These are phyloP conservation scores for Magnolia changhungtana DNA, from an alignment of 164 flowering plant genomes.

Conservation along the genomic window DNA sequence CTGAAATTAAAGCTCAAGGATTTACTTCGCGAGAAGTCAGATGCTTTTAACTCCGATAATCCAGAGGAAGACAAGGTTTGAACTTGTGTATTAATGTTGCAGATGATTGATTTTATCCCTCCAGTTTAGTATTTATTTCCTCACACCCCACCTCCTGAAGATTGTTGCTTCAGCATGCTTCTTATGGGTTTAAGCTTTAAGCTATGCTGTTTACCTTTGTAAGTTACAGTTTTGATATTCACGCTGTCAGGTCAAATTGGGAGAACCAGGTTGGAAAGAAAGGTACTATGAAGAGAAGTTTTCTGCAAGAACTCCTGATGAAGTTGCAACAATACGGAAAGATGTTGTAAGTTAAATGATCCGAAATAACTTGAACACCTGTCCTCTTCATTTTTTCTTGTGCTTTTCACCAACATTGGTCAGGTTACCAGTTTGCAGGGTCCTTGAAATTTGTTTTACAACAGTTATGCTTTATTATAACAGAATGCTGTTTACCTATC, in stretches of 20 bases:
- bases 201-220: neutral
- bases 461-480: no score
- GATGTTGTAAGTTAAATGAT: slow-evolving; percentile 76
- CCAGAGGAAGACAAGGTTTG: slow-evolving; percentile 88
- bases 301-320: slow-evolving; percentile 60
- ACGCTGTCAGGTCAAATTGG: slow-evolving; percentile 65
- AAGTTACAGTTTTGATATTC: slow-evolving; percentile 6
- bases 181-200: neutral
- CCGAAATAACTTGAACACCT: neutral
- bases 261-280: slow-evolving; percentile 94
- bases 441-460: neutral
- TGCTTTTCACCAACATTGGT: neutral
- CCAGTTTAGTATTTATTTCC: neutral
- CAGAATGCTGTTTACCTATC: no score
- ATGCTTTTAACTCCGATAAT: slow-evolving; percentile 56
- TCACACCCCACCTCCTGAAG: neutral
- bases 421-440: neutral
- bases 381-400: neutral
- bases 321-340: slow-evolving; percentile 58
- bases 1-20: slow-evolving; percentile 79
- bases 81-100: neutral
- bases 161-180: neutral
- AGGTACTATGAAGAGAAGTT: slow-evolving; percentile 96
- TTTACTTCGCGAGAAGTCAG: slow-evolving; percentile 72
- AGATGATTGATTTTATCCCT: neutral